These are phyloP conservation scores for Apiospora sp. DNA, from an alignment of 2,329 filamentous ascomycete species.

Conservation along the genomic window DNA sequence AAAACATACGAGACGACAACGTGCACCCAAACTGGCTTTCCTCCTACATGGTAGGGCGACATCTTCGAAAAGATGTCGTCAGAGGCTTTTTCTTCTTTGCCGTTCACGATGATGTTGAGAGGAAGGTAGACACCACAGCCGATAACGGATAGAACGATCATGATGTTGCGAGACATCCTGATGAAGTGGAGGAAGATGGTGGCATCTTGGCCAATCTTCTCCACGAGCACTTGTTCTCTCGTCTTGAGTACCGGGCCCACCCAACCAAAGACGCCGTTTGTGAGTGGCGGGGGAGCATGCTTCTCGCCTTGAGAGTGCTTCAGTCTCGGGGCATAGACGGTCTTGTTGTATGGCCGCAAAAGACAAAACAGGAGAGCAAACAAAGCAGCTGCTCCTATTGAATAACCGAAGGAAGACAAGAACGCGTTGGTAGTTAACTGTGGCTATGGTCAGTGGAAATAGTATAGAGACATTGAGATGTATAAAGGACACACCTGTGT, in stretches of 20 bases:
- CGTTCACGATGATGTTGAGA: slow-evolving; percentile 68
- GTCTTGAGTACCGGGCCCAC: slow-evolving; percentile 78
- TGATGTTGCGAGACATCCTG: slow-evolving; percentile 92
- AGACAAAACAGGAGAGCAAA: slow-evolving; percentile 86
- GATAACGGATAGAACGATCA: slow-evolving; percentile 74
- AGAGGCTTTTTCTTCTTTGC: slow-evolving; percentile 44
- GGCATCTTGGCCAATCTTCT: slow-evolving; percentile 90
- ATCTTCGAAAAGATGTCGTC: slow-evolving; percentile 67
- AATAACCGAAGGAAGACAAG: slow-evolving; percentile 79
- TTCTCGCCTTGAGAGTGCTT: slow-evolving; percentile 86
- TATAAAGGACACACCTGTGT: slow-evolving; percentile 46
- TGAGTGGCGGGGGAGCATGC: slow-evolving; percentile 86
- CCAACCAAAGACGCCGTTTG: slow-evolving; percentile 90
- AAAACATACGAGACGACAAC: slow-evolving; percentile 70
- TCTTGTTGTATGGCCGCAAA: slow-evolving; percentile 87
- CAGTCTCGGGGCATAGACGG: slow-evolving; percentile 92
- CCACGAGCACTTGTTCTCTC: slow-evolving; percentile 77
- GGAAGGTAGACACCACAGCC: slow-evolving; percentile 84
- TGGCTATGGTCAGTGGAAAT: slow-evolving; percentile 18
- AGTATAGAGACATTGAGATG: background rate
- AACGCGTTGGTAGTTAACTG: slow-evolving; percentile 64
- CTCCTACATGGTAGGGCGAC: slow-evolving; percentile 59
- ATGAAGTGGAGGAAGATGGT: slow-evolving; percentile 88
- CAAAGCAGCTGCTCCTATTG: slow-evolving; percentile 74
- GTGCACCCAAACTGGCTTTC: slow-evolving; percentile 63